These are phyloP conservation scores for Amyloporia xantha DNA, from an alignment of 768 basidiomycete species.

Conservation along the genomic window DNA sequence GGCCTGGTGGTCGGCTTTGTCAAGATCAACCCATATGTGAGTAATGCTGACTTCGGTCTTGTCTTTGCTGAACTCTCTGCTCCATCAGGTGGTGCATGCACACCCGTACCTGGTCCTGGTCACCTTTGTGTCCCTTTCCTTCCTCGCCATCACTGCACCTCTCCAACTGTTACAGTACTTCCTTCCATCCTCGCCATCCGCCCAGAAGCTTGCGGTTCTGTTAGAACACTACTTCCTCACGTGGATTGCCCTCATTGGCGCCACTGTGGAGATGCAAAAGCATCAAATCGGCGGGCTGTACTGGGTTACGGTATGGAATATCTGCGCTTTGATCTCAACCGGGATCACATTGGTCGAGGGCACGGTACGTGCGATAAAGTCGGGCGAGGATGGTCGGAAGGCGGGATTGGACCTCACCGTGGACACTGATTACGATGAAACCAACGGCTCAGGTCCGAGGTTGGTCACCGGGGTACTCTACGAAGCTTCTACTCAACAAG, in stretches of 20 bases:
- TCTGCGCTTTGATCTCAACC: slow-evolving; percentile 35
- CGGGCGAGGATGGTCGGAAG: slow-evolving; percentile 9
- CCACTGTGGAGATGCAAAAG: slow-evolving; percentile 39
- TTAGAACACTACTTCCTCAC: slow-evolving; percentile 51
- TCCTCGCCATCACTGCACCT: slow-evolving; percentile 41
- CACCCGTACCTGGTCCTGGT: slow-evolving; percentile 44
- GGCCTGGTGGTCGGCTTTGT: slow-evolving; percentile 43
- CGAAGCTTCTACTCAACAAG: slow-evolving; percentile 12
- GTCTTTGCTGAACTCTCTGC: not conserved
- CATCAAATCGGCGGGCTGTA: slow-evolving; percentile 48
- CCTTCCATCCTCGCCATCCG: slow-evolving; percentile 28
- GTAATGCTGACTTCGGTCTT: slow-evolving; percentile 19
- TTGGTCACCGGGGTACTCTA: slow-evolving; percentile 19
- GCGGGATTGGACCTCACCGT: slow-evolving; percentile 11
- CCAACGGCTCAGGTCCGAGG: slow-evolving; percentile 8
- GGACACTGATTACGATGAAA: slow-evolving; percentile 9
- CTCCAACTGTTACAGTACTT: slow-evolving; percentile 26
- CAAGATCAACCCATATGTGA: slow-evolving; percentile 58
- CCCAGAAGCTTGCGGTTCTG: slow-evolving; percentile 45
- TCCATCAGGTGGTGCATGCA: slow-evolving; percentile 53
- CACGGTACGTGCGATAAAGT: slow-evolving; percentile 18
- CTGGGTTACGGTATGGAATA: slow-evolving; percentile 50
- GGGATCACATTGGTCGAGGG: slow-evolving; percentile 33
- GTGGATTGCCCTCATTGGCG: slow-evolving; percentile 49
- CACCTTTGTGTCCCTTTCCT: slow-evolving; percentile 44